These are phyloP conservation scores for Russula sp. DNA, from an alignment of 768 basidiomycete genomes.

Conservation along the genomic window DNA sequence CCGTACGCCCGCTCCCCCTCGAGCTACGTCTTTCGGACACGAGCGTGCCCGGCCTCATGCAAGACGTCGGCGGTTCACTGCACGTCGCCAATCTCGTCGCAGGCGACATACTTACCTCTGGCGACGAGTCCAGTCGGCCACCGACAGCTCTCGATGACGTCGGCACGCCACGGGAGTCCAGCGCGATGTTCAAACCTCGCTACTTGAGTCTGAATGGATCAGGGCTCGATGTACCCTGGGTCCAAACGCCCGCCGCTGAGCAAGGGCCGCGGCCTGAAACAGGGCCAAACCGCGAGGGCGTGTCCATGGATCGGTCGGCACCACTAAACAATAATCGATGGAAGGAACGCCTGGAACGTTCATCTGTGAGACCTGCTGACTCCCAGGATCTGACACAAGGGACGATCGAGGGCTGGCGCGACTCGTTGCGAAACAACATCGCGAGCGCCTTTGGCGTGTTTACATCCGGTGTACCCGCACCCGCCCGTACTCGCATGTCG, in stretches of 20 bases:
- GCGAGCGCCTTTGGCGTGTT: constrained; percentile 22
- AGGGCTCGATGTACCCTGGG: constrained; percentile 39
- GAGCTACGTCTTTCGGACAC: constrained; percentile 31
- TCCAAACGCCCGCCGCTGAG: constrained; percentile 9
- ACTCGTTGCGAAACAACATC: constrained; percentile 27
- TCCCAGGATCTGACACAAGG: not conserved
- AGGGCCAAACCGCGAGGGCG: not conserved
- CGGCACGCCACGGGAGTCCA: constrained; percentile 28
- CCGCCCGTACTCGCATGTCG: not conserved
- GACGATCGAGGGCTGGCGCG: constrained; percentile 24
- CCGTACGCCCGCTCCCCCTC: constrained; percentile 32
- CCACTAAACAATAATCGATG: constrained; percentile 10
- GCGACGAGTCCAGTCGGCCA: constrained; percentile 35
- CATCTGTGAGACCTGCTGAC: not conserved
- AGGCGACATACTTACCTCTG: constrained; percentile 42
- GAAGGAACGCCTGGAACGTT: constrained; percentile 26
- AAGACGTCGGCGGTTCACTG: constrained; percentile 42
- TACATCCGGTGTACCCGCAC: not conserved
- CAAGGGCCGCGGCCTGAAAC: not conserved
- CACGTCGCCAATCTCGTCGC: constrained; percentile 50
- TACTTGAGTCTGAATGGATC: constrained; percentile 38
- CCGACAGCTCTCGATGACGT: constrained; percentile 31
- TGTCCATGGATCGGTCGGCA: not conserved
- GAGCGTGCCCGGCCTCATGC: constrained; percentile 37
- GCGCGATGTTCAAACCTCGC: constrained; percentile 34